Evolutionary conservation across 352 stramenopile genomes (phyloP).

Genomic region (Phytophthora idaei): DNA sequence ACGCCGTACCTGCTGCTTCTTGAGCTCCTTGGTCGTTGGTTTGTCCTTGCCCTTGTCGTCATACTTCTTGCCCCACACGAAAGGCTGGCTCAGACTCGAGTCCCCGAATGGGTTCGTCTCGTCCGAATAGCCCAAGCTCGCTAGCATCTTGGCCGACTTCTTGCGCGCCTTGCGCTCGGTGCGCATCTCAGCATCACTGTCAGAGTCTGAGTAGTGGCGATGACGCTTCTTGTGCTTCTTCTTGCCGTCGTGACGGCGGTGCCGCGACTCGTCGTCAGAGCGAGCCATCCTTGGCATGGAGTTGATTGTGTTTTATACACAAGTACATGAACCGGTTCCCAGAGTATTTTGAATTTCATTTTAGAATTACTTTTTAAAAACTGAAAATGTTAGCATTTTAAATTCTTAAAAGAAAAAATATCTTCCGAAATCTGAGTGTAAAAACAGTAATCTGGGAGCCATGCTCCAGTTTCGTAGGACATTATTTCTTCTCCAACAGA

Average conservation of each 20-base stretch:
- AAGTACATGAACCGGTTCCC: no score
- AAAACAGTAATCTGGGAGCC: no score
- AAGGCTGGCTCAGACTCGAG: constrained; percentile 96
- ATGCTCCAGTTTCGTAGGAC: no score
- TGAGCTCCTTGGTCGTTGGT: constrained; percentile 59
- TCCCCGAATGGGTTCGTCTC: constrained; percentile 99
- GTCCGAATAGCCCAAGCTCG: constrained; percentile 96
- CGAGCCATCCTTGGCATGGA: constrained; percentile 12
- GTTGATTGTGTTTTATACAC: not conserved
- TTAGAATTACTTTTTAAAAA: no score
- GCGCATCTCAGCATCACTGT: constrained; percentile 52
- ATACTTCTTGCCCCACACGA: constrained; percentile 98
- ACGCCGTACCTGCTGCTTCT: constrained; percentile 76
- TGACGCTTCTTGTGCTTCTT: constrained; percentile 48
- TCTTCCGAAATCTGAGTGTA: no score
- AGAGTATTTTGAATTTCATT: no score
- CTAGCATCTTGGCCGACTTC: constrained; percentile 77
- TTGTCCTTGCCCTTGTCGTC: constrained; percentile 38
- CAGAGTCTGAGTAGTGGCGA: constrained; percentile 24
- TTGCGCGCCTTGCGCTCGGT: constrained; percentile 64
- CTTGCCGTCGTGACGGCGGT: constrained; percentile 23
- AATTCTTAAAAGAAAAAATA: no score
- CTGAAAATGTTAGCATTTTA: no score
- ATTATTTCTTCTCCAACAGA: no score
- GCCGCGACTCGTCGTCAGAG: constrained; percentile 15